Base-by-base conservation (phyloP, 225 moss, liverwort and hornwort species). In the Neckera pumila region DNA sequence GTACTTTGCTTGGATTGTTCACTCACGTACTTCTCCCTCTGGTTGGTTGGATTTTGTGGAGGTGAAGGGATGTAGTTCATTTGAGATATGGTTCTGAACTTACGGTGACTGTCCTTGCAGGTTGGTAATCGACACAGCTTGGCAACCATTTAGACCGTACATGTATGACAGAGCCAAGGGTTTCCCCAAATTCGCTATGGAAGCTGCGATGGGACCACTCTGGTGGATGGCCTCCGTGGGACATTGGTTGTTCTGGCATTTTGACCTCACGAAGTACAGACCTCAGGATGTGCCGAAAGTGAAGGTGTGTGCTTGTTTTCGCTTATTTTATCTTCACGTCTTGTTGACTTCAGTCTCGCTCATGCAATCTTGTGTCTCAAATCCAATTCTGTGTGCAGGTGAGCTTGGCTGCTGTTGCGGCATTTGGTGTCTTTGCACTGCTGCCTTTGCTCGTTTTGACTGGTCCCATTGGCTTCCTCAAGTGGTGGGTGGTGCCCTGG, bases 401-500 rank as follows among this genome's bases (percentile, higher is more conserved):
- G 84, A 97, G 97, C 83, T 91, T 90, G 93, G 86, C 89, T 54
- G 95, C 97, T 36, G 95, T 97, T 42, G 92, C 95, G n/a, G 95
- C 95, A 21, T 97, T 97, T 49, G 93, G 92, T 17, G 91, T 92
- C 19, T 95, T 93, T 43, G 97, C 90, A 12, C 70, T 97, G 42
- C 67, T 95, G 31, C 97, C 97, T 7, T 90, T 97, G 87, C 94
- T 97, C 4, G 84, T 94, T 23, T 80, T 92, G 79, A 93, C 93
- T 36, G 97, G 97, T 38, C 97, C 96, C 36, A 26, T 96, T 26
- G 97, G 95, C 57, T 96, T 96, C 51, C 81, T 97, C 23, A 97
- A 97, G 87, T 97, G 96, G 96, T 97, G 97, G 97, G 80, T 96
- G 76, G 74, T 96, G 49, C 97, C 97, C 61, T 97, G 97, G 97